Evolutionary conservation across 164 flowering plant species (phyloP).

Genomic region (Chimonanthus salicifolius): DNA sequence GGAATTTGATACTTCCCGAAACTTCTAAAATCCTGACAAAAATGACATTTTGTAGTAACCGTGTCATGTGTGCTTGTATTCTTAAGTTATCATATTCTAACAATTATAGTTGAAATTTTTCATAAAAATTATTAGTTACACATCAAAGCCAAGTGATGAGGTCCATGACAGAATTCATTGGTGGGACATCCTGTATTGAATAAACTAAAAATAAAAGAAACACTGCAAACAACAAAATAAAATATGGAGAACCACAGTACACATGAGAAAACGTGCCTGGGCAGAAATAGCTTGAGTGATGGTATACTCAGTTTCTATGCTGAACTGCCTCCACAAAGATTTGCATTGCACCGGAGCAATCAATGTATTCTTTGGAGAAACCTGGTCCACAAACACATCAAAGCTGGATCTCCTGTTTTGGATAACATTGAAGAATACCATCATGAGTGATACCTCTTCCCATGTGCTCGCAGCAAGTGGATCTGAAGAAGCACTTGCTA

Average conservation of each 20-base stretch:
- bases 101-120: no score
- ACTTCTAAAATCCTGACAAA: no score
- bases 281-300: slow-evolving; percentile 71
- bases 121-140: no score
- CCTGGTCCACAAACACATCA: slow-evolving; percentile 23
- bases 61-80: no score
- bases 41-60: no score
- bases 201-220: background rate
- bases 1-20: no score
- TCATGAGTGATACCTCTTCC: slow-evolving; percentile 51
- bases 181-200: no score
- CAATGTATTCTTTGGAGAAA: slow-evolving; percentile 41
- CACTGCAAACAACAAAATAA: background rate
- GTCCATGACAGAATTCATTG: no score
- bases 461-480: slow-evolving; percentile 78
- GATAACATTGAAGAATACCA: background rate
- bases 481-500: slow-evolving; percentile 27
- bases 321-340: slow-evolving; percentile 72
- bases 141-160: no score
- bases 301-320: slow-evolving; percentile 52
- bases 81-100: no score
- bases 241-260: background rate
- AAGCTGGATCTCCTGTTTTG: background rate
- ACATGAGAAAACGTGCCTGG: slow-evolving; percentile 33
- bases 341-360: slow-evolving; percentile 74